Conservation (phyloP, 305 asterid species). For the Rubia balearica region DNA sequence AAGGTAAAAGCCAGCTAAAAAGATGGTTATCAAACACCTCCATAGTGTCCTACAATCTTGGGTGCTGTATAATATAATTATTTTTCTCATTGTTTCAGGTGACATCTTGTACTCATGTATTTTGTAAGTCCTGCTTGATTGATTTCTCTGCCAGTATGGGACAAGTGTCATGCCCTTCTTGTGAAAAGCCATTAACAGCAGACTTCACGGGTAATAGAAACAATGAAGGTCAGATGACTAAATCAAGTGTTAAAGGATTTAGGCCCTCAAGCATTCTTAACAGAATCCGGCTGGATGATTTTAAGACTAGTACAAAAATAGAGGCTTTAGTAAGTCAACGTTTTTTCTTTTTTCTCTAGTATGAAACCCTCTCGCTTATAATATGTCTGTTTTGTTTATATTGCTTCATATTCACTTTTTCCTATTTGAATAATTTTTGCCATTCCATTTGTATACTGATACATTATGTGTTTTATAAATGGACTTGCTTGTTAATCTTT, state of each 20-base stretch:
- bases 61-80: background rate
- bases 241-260: slow-evolving; percentile 65
- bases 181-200: slow-evolving; percentile 79
- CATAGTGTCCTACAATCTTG: background rate
- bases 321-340: slow-evolving; percentile 76
- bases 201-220: slow-evolving; percentile 53
- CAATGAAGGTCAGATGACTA: slow-evolving; percentile 40
- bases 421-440: background rate
- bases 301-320: slow-evolving; percentile 90
- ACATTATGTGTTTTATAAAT: background rate
- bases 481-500: background rate
- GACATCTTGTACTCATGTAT: slow-evolving; percentile 66
- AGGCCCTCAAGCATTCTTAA: slow-evolving; percentile 79
- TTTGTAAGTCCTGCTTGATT: slow-evolving; percentile 83
- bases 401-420: slow-evolving; percentile 2
- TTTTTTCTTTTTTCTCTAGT: background rate
- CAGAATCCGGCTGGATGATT: slow-evolving; percentile 62
- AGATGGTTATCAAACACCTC: too few species aligned
- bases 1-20: too few species aligned
- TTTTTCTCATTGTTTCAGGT: slow-evolving; percentile 39
- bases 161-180: slow-evolving; percentile 71
- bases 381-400: background rate
- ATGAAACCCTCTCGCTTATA: background rate
- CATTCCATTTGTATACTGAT: too few species aligned
- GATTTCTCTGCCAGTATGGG: slow-evolving; percentile 60